Evolutionary conservation across 116 monocot genomes (phyloP).

Genomic region (Papilionanthe hybrid): DNA sequence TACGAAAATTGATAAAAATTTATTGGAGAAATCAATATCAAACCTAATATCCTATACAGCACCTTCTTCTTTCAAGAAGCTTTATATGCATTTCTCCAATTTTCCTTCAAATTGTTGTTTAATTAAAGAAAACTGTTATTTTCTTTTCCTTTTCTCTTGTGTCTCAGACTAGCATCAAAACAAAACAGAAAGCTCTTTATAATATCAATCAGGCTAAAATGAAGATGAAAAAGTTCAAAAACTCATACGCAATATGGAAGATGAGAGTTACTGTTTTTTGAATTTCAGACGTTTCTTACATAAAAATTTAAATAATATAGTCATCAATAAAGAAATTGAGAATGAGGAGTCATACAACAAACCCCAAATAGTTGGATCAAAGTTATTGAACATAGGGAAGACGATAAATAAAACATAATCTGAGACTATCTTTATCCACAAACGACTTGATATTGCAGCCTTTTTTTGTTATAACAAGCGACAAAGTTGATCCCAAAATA

Average conservation of each 20-base stretch:
- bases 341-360: not conserved
- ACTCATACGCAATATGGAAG: not conserved
- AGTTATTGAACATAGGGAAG: no score
- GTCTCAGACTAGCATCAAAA: not conserved
- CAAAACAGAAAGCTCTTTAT: not conserved
- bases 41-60: no score
- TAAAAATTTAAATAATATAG: not conserved
- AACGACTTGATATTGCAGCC: not conserved
- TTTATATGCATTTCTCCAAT: no score
- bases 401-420: not conserved
- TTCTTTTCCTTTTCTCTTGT: not conserved
- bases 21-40: no score
- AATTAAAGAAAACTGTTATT: not conserved
- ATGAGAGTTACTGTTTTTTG: not conserved
- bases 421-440: not conserved
- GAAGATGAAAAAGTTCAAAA: not conserved
- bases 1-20: no score
- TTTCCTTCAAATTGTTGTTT: not conserved
- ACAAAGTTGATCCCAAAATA: not conserved
- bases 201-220: not conserved
- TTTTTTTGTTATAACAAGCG: not conserved
- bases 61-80: no score
- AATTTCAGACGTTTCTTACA: not conserved
- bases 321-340: not conserved
- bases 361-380: not conserved